Percentiles rank a stretch among this genome's conserved stretches.
Conservation (phyloP, 768 basidiomycete genomes). For the Mycena rosella region DNA sequence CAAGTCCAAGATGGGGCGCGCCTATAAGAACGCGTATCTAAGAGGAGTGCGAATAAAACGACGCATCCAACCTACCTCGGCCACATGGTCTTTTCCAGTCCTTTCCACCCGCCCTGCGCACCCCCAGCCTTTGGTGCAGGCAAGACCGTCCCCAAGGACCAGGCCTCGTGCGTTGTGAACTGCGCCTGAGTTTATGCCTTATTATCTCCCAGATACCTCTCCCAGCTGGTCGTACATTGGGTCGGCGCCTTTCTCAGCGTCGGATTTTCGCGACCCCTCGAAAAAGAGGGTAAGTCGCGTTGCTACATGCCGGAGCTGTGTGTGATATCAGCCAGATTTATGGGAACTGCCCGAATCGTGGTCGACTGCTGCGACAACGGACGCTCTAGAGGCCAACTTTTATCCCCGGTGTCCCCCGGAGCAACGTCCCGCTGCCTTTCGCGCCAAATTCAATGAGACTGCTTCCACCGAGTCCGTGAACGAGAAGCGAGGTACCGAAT, state of each 20-base stretch:
- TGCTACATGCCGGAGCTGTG: background rate
- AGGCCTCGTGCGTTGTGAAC: conserved; percentile 49
- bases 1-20: no score
- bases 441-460: conserved; percentile 24
- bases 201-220: conserved; percentile 51
- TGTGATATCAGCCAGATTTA: conserved; percentile 54
- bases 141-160: conserved; percentile 37
- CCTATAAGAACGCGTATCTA: no score
- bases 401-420: conserved; percentile 65
- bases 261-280: conserved; percentile 68
- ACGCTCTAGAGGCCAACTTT: conserved; percentile 59
- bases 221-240: conserved; percentile 66
- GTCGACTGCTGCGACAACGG: conserved; percentile 54
- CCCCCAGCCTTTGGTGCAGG: conserved; percentile 39
- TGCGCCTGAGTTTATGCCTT: background rate
- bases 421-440: conserved; percentile 55
- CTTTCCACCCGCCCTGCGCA: conserved; percentile 38
- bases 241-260: conserved; percentile 66
- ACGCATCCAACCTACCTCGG: no score
- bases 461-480: conserved; percentile 19
- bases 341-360: conserved; percentile 61
- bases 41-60: no score
- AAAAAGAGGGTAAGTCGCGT: conserved; percentile 62
- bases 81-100: conserved; percentile 32
- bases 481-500: conserved; percentile 21